Conservation (phyloP, 495 filamentous ascomycete species). For the Tuber melanosporum region DNA sequence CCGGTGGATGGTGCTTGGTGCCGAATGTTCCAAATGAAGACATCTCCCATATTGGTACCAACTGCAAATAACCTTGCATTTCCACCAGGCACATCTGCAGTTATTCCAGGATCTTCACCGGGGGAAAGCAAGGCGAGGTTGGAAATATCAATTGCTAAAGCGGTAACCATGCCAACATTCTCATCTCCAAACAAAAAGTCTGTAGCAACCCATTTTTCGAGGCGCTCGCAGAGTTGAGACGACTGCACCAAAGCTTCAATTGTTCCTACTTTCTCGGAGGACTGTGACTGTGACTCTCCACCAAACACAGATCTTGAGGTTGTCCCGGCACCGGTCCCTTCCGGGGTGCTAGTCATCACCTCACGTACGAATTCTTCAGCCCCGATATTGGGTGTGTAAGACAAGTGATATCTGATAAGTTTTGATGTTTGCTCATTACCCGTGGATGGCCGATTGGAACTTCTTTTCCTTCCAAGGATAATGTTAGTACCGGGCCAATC, state of each 20-base stretch:
- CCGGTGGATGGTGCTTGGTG: slow-evolving; percentile 50
- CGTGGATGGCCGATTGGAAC: slow-evolving; percentile 51
- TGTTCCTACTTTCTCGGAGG: background rate
- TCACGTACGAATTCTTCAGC: slow-evolving; percentile 20
- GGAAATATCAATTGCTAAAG: slow-evolving; percentile 70
- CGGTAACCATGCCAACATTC: slow-evolving; percentile 56
- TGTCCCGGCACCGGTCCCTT: slow-evolving; percentile 19
- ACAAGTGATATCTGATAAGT: slow-evolving; percentile 42
- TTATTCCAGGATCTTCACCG: slow-evolving; percentile 65
- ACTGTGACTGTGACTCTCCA: slow-evolving; percentile 4
- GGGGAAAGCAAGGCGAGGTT: slow-evolving; percentile 60
- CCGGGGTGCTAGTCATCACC: slow-evolving; percentile 20
- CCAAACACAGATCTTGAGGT: slow-evolving; percentile 43
- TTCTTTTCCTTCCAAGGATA: slow-evolving; percentile 67
- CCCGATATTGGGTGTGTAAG: slow-evolving; percentile 39
- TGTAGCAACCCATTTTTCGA: slow-evolving; percentile 59
- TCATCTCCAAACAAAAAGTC: slow-evolving; percentile 52
- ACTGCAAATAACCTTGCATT: slow-evolving; percentile 73
- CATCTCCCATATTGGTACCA: slow-evolving; percentile 69
- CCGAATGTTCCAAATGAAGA: slow-evolving; percentile 82
- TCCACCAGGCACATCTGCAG: slow-evolving; percentile 68
- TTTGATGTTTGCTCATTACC: slow-evolving; percentile 39
- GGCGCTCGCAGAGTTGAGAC: background rate
- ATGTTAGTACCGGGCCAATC: slow-evolving; percentile 83
- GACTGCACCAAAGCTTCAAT: background rate